A percentile compares a stretch with the other conserved stretches of the same genome.
Conservation (phyloP, 805 yeast genomes). For the Ogataea corticis region DNA sequence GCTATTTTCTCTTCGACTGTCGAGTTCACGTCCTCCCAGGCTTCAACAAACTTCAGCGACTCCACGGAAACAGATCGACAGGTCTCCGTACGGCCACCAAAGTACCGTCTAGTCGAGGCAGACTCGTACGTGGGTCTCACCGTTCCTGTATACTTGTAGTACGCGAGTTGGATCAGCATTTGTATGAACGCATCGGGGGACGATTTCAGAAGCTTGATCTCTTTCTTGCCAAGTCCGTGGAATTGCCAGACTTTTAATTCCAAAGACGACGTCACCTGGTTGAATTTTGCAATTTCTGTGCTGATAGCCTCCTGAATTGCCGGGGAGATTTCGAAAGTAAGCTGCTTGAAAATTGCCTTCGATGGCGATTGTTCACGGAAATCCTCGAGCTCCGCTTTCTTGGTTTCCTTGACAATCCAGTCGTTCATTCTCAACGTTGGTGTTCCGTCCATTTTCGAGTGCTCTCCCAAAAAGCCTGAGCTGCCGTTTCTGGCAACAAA, state of each 20-base stretch:
- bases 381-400: conserved; percentile 29
- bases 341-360: conserved; percentile 22
- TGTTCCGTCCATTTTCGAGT: conserved; percentile 97
- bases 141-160: conserved; percentile 77
- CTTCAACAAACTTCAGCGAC: conserved; percentile 66
- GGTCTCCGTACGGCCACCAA: conserved; percentile 92
- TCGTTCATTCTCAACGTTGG: conserved; percentile 90
- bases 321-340: conserved; percentile 62
- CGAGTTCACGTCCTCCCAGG: conserved; percentile 62
- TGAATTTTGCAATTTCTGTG: conserved; percentile 57
- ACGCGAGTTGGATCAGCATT: conserved; percentile 87
- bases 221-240: conserved; percentile 81
- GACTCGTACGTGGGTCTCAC: conserved; percentile 92
- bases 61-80: conserved; percentile 81
- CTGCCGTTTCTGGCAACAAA: conserved; percentile 78
- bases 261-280: conserved; percentile 55
- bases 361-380: conserved; percentile 13
- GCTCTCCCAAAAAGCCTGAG: conserved; percentile 95
- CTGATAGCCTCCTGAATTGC: conserved; percentile 50
- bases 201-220: conserved; percentile 77
- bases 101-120: conserved; percentile 88
- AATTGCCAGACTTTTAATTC: conserved; percentile 79
- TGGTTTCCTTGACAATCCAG: conserved; percentile 61
- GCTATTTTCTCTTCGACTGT: conserved; percentile 56
- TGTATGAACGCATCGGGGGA: conserved; percentile 95